A percentile compares a stretch with the other conserved stretches of the same genome.
phyloP scores from a whole-genome alignment of 108 stramenopile genomes.

The Stephanodiscus minutulus region DNA sequence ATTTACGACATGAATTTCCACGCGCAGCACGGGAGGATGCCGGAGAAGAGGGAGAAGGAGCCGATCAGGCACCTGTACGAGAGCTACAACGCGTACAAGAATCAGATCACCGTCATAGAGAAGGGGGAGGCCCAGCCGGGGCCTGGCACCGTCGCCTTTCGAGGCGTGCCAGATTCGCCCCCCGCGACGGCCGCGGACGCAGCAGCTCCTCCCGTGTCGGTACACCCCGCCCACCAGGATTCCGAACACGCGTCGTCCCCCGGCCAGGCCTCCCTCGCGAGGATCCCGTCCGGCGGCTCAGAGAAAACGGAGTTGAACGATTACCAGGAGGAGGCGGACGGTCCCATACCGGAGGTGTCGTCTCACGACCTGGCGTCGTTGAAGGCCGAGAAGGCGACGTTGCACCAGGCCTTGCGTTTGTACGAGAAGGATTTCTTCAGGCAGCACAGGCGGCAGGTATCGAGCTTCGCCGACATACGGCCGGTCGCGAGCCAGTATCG shows the following conservation, averaged over 20 bases:
- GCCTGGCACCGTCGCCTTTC: slow-evolving; percentile 49
- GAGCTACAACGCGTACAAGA: slow-evolving; percentile 91
- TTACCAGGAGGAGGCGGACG: background rate
- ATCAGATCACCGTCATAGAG: slow-evolving; percentile 71
- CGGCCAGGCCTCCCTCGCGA: slow-evolving; percentile 16
- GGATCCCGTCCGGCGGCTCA: slow-evolving; percentile 1
- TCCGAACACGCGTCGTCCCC: background rate
- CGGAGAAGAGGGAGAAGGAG: slow-evolving; percentile 95
- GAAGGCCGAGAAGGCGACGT: slow-evolving; percentile 77
- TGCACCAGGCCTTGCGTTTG: slow-evolving; percentile 88
- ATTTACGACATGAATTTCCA: slow-evolving; percentile 92
- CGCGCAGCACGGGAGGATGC: slow-evolving; percentile 85
- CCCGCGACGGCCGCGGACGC: slow-evolving; percentile 24
- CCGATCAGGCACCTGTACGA: slow-evolving; percentile 97
- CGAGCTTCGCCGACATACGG: slow-evolving; percentile 86
- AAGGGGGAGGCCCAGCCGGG: slow-evolving; percentile 56
- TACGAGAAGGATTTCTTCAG: slow-evolving; percentile 90
- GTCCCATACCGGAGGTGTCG: slow-evolving; percentile 14
- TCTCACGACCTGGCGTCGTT: slow-evolving; percentile 73
- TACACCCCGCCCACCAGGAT: slow-evolving; percentile 15
- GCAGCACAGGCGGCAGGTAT: slow-evolving; percentile 85
- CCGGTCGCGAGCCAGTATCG: slow-evolving; percentile 92
- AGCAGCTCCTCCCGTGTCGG: slow-evolving; percentile 36
- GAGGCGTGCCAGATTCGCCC: slow-evolving; percentile 29
- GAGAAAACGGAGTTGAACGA: slow-evolving; percentile 2